These are phyloP conservation scores for Populus tomentosa DNA, from an alignment of 441 rosid species.

Conservation along the genomic window DNA sequence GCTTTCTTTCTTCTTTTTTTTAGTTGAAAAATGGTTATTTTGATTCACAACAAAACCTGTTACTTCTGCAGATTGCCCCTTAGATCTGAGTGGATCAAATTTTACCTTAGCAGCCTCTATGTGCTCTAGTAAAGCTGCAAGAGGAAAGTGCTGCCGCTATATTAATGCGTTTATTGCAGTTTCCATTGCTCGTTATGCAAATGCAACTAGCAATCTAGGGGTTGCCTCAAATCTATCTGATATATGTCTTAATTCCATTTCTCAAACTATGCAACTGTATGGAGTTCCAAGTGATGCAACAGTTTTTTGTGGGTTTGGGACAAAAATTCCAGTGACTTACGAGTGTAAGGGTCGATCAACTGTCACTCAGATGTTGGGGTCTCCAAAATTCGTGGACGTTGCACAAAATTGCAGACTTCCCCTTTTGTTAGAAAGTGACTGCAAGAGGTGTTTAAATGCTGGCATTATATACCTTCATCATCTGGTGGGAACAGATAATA, in stretches of 20 bases:
- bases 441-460: conserved; percentile 74
- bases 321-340: conserved; percentile 72
- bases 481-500: conserved; percentile 53
- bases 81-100: conserved; percentile 67
- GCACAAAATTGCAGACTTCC: conserved; percentile 57
- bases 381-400: conserved; percentile 62
- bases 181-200: conserved; percentile 74
- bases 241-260: conserved; percentile 56
- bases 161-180: conserved; percentile 77
- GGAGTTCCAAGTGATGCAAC: conserved; percentile 80
- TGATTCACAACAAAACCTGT: conserved; percentile 7
- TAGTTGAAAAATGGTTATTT: neutral
- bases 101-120: conserved; percentile 70
- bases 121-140: conserved; percentile 57
- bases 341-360: conserved; percentile 70
- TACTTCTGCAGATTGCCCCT: conserved; percentile 70
- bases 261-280: conserved; percentile 62
- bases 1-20: neutral
- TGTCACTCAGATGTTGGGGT: conserved; percentile 68
- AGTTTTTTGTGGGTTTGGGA: conserved; percentile 78
- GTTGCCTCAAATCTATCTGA: too few relatives aligned
- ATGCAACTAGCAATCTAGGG: conserved; percentile 39
- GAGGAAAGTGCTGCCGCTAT: conserved; percentile 91
- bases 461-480: conserved; percentile 67
- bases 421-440: conserved; percentile 41